phyloP scores from a whole-genome alignment of 2,329 filamentous ascomycete species.

The Didymella pomorum region DNA sequence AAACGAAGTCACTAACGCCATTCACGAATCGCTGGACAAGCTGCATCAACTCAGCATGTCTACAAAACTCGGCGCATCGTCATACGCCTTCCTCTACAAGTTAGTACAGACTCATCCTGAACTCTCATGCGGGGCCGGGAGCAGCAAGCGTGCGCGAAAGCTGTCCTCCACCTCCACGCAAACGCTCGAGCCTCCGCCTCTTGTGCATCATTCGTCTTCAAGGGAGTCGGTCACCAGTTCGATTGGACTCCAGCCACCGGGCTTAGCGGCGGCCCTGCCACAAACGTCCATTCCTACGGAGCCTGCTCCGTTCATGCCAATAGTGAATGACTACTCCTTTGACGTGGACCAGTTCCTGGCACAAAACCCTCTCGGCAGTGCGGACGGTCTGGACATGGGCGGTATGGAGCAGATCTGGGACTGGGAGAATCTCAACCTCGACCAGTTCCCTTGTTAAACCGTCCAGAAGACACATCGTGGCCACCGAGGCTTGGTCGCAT shows the following conservation, averaged over 20 bases:
- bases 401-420: constrained; percentile 47
- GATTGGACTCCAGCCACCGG: not conserved
- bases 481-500: not conserved
- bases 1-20: constrained; percentile 52
- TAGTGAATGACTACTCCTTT: constrained; percentile 33
- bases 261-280: not conserved
- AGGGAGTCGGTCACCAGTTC: not conserved
- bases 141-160: constrained; percentile 28
- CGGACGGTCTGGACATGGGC: constrained; percentile 34
- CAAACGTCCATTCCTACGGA: not conserved
- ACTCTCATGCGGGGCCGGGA: constrained; percentile 25
- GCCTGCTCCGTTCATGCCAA: constrained; percentile 11
- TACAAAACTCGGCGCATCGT: constrained; percentile 41
- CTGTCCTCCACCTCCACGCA: constrained; percentile 11
- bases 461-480: not conserved
- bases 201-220: constrained; percentile 6
- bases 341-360: constrained; percentile 43
- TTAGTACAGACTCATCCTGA: constrained; percentile 41
- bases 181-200: not conserved
- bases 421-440: constrained; percentile 41
- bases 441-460: constrained; percentile 21
- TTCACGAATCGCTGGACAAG: constrained; percentile 45
- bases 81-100: constrained; percentile 44
- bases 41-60: constrained; percentile 40
- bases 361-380: constrained; percentile 34